Evolutionary conservation across 1,284 basidiomycete species (phyloP).

Genomic region (Rhodotorula sp.): DNA sequence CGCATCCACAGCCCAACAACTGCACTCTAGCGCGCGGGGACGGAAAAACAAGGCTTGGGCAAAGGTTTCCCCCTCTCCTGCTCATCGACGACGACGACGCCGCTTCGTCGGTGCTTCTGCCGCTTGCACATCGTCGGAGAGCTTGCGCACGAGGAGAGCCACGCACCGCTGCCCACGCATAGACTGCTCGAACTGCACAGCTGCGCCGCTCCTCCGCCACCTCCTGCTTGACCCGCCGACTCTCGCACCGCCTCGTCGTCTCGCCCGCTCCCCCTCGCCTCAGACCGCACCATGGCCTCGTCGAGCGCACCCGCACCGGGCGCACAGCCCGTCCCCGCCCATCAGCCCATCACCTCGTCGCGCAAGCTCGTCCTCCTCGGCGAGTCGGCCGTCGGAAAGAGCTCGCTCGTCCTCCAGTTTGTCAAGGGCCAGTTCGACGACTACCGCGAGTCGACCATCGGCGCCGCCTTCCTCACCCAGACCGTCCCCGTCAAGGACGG

Average conservation of each 20-base stretch:
- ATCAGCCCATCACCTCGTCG: constrained; percentile 39
- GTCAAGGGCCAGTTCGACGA: constrained; percentile 92
- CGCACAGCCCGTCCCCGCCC: constrained; percentile 18
- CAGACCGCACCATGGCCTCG: constrained; percentile 12
- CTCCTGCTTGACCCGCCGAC: background rate
- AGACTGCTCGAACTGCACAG: too few relatives aligned
- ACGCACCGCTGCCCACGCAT: too few relatives aligned
- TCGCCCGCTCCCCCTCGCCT: constrained; percentile 1
- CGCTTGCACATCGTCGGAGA: too few relatives aligned
- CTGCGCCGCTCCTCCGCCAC: background rate
- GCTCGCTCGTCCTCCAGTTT: constrained; percentile 95
- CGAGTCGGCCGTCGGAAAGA: constrained; percentile 98
- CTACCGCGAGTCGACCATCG: constrained; percentile 97
- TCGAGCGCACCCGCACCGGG: constrained; percentile 25
- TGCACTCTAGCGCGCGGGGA: too few relatives aligned
- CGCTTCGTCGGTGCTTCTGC: too few relatives aligned
- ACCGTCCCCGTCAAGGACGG: constrained; percentile 62
- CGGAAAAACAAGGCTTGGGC: too few relatives aligned
- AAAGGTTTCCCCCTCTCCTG: background rate
- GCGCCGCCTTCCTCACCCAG: constrained; percentile 61
- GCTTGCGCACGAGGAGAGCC: too few relatives aligned
- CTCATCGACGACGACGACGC: background rate
- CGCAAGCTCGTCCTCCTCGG: constrained; percentile 54
- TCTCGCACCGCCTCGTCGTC: background rate
- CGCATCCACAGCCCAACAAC: too few relatives aligned